Conservation (phyloP, 2,329 filamentous ascomycete genomes). For the Endoconidiophora laricicola region DNA sequence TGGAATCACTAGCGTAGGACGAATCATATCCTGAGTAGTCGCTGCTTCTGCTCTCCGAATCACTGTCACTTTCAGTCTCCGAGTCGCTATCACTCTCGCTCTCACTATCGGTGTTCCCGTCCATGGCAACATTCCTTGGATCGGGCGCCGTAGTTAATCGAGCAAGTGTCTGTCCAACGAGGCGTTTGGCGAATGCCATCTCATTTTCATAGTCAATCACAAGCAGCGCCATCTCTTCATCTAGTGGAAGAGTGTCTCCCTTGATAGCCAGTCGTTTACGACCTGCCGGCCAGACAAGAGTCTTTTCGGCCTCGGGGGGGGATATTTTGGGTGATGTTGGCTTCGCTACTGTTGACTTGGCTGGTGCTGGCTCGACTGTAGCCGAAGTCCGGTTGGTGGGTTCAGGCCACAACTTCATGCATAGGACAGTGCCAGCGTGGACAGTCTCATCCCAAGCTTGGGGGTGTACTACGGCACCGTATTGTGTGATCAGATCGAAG, state of each 20-base stretch:
- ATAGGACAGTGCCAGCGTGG: background rate
- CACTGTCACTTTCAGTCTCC: background rate
- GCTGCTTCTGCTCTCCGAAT: too few relatives aligned
- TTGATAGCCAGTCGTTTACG: background rate
- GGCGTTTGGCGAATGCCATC: background rate
- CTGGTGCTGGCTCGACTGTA: too few relatives aligned
- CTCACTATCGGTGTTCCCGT: background rate
- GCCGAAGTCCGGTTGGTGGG: too few relatives aligned
- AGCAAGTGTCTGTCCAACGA: background rate
- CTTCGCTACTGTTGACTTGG: too few relatives aligned
- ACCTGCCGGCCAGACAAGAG: background rate
- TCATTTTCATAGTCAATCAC: background rate
- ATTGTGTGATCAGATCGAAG: slow-evolving; percentile 1
- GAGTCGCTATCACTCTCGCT: background rate
- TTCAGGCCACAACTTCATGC: slow-evolving; percentile 1
- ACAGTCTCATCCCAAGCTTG: background rate
- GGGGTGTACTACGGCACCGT: background rate
- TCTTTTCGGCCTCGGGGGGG: background rate
- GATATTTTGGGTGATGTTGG: too few relatives aligned
- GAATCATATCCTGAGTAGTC: too few relatives aligned
- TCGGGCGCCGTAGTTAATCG: background rate
- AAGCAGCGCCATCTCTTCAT: background rate
- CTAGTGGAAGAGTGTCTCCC: background rate
- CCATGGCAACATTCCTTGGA: background rate
- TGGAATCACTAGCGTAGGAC: too few relatives aligned